These are phyloP conservation scores for Fagopyrum homotropicum DNA, from an alignment of 148 eudicot species.

Conservation along the genomic window DNA sequence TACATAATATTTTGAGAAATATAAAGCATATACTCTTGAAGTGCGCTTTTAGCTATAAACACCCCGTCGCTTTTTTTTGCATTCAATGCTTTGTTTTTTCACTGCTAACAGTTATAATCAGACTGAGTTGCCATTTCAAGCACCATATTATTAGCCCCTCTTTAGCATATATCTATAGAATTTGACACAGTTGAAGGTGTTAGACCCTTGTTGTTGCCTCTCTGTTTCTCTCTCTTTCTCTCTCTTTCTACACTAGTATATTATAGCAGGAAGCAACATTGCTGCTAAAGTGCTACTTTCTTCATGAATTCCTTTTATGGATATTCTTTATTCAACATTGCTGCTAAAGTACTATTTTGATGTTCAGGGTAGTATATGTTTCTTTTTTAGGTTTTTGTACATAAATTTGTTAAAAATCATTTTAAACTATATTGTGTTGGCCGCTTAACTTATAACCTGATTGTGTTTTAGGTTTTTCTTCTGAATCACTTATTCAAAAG, in stretches of 20 bases:
- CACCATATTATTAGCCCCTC: background rate
- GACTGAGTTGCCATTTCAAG: background rate
- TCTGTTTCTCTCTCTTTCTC: background rate
- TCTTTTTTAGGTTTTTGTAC: background rate
- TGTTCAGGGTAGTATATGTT: background rate
- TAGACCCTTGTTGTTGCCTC: background rate
- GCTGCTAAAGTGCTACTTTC: background rate
- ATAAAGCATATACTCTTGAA: too few relatives aligned
- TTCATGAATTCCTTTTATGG: background rate
- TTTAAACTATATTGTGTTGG: background rate
- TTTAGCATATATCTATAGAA: background rate
- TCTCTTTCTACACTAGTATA: background rate
- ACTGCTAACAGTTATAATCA: too few relatives aligned
- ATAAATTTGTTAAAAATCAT: background rate
- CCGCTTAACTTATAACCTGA: background rate
- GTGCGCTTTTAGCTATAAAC: too few relatives aligned
- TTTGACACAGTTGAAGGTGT: background rate
- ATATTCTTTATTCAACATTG: background rate
- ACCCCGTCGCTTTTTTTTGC: too few relatives aligned
- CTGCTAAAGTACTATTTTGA: background rate
- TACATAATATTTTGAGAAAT: too few relatives aligned
- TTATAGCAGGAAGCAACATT: background rate
- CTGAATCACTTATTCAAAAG: slow-evolving; percentile 33
- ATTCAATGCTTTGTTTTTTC: too few relatives aligned
- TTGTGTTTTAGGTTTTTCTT: slow-evolving; percentile 37